Evolutionary conservation across 2,329 filamentous ascomycete genomes (phyloP), one percentile per base, ranked within the genome.

Genomic region (Daldinia eschscholtzii): DNA sequence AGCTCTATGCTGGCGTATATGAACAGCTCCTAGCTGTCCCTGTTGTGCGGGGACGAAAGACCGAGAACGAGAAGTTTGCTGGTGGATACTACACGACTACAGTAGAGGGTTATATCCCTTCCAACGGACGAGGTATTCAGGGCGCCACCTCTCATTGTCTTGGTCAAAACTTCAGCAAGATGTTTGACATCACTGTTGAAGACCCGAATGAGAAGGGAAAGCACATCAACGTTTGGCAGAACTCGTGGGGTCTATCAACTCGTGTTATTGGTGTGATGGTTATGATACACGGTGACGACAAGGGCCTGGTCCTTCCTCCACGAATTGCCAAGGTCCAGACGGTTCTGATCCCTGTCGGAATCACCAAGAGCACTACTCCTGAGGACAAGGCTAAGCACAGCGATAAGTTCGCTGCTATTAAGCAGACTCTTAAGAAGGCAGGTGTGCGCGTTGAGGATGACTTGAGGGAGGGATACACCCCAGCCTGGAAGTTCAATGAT

Each of bases 211-310:
- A 96, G 80, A 92, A 93, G 82, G 92, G 92, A 72, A 87, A 91
- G 74, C 91, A 93, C 77, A 84, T 98, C 64, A 85, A 95, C 78
- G 94, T 98, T 64, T 98, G 95, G 94, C 96, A 99, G 81, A 99
- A 99, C 85, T 98, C 94, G 13, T 99, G 96, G 96, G 96, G 96
- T 82, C 88, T 99, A 68, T 98, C 95, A 0, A 99, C 96, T 61
- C 93, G 96, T 79, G 93, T 95, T 64, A 97, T 99, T 73, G 97
- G 96, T 83, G 94, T 98, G 80, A 98, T 98, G 95, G 93, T 98
- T 77, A 96, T 99, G 90, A 94, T 97, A 68, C 96, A 99, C 83
- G 92, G 94, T 76, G 96, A 99, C 79, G 92, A 99, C 84, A 95
- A 95, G 82, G 96, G 96, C 72, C 87, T 99, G 18, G 94, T 98